Percentiles rank a stretch among this genome's conserved stretches.
phyloP scores from a whole-genome alignment of 139 green algal species.

The Chlamydomonas sphaeroides region DNA sequence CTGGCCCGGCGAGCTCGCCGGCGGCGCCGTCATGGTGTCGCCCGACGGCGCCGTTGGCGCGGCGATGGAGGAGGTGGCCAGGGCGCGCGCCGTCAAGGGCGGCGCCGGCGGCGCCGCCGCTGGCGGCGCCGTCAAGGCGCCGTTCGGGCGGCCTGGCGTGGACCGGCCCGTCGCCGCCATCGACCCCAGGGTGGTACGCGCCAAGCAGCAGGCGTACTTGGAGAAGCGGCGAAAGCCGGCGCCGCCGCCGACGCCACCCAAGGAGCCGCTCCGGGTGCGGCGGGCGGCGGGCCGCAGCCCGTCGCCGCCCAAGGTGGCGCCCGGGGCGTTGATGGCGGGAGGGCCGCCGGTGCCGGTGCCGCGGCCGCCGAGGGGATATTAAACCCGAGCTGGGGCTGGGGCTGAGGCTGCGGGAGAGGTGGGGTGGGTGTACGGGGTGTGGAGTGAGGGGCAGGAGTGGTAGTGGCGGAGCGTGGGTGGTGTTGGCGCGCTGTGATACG shows the following conservation, averaged over 20 bases:
- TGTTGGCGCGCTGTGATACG: no score
- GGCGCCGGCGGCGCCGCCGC: background rate
- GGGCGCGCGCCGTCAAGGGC: background rate
- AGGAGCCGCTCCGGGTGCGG: conserved; percentile 14
- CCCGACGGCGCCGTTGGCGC: background rate
- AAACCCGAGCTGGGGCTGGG: no score
- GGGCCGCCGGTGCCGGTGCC: no score
- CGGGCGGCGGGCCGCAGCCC: conserved; percentile 2
- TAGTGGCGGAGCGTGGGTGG: no score
- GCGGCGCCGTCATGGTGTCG: background rate
- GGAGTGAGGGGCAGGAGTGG: no score
- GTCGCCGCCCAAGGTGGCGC: background rate
- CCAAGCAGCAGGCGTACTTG: conserved; percentile 19
- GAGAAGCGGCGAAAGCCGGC: conserved; percentile 14
- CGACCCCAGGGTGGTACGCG: conserved; percentile 3
- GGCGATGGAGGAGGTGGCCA: background rate
- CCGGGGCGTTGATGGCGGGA: background rate
- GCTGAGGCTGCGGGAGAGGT: no score
- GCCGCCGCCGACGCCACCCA: background rate
- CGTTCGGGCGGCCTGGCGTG: background rate
- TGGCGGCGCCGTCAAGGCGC: background rate
- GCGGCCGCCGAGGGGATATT: no score
- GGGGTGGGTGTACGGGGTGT: no score
- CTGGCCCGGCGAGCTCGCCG: background rate
- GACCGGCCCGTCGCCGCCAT: conserved; percentile 6